Percentiles rank a stretch among this genome's conserved stretches.
Evolutionary conservation across 805 yeast species (phyloP).

Genomic region (Myxozyma sirexii): DNA sequence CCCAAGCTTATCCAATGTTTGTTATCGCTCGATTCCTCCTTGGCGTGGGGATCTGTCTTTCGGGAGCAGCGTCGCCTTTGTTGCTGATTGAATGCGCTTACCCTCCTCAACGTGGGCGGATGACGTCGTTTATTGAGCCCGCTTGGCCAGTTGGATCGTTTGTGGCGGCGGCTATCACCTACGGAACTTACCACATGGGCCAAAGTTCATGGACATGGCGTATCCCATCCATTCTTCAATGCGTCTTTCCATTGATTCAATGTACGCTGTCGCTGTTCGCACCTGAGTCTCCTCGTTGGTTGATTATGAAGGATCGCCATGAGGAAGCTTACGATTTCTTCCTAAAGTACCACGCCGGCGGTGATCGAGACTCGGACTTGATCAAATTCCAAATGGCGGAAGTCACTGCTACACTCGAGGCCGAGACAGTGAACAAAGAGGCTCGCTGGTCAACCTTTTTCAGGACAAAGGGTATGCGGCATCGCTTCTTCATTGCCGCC

Average conservation of each 20-base stretch:
- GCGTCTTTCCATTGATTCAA: slow-evolving; percentile 50
- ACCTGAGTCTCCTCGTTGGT: slow-evolving; percentile 71
- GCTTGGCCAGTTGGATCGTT: slow-evolving; percentile 48
- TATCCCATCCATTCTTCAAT: slow-evolving; percentile 58
- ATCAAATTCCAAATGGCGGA: slow-evolving; percentile 49
- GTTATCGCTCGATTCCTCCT: slow-evolving; percentile 45
- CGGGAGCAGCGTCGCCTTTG: slow-evolving; percentile 9
- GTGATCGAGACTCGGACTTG: slow-evolving; percentile 42
- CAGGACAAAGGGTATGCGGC: slow-evolving; percentile 47
- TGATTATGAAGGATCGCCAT: slow-evolving; percentile 57
- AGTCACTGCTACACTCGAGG: slow-evolving; percentile 47
- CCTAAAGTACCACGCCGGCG: slow-evolving; percentile 49
- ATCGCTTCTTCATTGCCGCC: slow-evolving; percentile 46
- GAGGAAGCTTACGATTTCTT: slow-evolving; percentile 56
- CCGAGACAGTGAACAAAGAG: slow-evolving; percentile 45
- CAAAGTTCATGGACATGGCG: slow-evolving; percentile 52
- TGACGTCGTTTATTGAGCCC: slow-evolving; percentile 44
- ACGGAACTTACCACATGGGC: slow-evolving; percentile 46
- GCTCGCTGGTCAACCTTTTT: slow-evolving; percentile 48
- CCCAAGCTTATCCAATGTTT: slow-evolving; percentile 46
- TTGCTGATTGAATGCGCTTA: slow-evolving; percentile 19
- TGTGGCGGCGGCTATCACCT: slow-evolving; percentile 54
- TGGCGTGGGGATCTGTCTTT: slow-evolving; percentile 41
- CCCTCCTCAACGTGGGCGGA: slow-evolving; percentile 32
- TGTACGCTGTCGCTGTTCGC: slow-evolving; percentile 54